A percentile compares a stretch with the other conserved stretches of the same genome.
Conservation (phyloP, 306 rosid genomes). For the Macrotyloma uniflorum region DNA sequence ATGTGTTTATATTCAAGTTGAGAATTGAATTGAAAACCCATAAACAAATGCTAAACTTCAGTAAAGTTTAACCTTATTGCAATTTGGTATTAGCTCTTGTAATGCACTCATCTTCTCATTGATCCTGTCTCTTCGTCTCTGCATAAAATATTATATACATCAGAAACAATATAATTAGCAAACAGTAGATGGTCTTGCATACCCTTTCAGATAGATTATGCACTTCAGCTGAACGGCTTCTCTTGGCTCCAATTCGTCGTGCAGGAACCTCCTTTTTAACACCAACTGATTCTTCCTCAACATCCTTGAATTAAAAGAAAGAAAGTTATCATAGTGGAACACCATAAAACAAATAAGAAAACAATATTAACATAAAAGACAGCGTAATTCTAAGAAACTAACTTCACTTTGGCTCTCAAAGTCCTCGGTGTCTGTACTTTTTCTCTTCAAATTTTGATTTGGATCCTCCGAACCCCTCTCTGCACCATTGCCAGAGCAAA, state of each 20-base stretch:
- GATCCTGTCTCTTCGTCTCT: constrained; percentile 86
- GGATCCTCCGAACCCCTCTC: constrained; percentile 57
- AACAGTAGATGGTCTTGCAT: constrained; percentile 36
- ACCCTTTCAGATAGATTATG: constrained; percentile 96
- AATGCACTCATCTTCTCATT: constrained; percentile 91
- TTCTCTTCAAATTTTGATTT: constrained; percentile 54
- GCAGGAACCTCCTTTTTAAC: constrained; percentile 48
- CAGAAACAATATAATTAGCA: constrained; percentile 24
- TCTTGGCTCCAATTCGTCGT: constrained; percentile 62
- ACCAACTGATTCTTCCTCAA: constrained; percentile 69
- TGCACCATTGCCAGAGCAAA: constrained; percentile 76
- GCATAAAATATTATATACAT: constrained; percentile 38
- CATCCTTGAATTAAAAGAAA: constrained; percentile 52
- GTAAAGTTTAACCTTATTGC: constrained; percentile 69
- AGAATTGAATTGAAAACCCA: not conserved
- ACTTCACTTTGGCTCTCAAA: constrained; percentile 85
- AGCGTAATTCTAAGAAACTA: constrained; percentile 31
- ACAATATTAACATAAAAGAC: constrained; percentile 14
- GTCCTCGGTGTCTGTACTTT: constrained; percentile 60
- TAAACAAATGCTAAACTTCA: constrained; percentile 13
- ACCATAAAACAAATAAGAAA: constrained; percentile 4
- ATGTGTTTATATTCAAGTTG: not conserved
- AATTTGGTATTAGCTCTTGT: constrained; percentile 91
- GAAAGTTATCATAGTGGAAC: not conserved
- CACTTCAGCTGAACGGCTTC: constrained; percentile 86